phyloP scores from a whole-genome alignment of 495 filamentous ascomycete species.

The Trichodelitschia bisporula region DNA sequence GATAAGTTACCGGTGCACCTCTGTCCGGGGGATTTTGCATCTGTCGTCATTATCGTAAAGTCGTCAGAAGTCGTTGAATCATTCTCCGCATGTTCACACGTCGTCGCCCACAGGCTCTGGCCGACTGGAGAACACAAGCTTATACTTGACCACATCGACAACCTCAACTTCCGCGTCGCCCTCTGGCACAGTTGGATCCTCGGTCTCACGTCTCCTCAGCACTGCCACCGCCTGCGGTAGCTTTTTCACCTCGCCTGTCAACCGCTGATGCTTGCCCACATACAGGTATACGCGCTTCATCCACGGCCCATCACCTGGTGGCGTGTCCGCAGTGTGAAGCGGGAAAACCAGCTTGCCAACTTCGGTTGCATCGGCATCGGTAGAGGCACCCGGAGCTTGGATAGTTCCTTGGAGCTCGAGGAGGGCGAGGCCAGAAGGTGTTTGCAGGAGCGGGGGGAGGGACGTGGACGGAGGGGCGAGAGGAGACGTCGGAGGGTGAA shows the following conservation, averaged over 20 bases:
- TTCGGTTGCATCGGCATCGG: constrained; percentile 5
- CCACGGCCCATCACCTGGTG: constrained; percentile 32
- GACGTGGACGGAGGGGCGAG: constrained; percentile 2
- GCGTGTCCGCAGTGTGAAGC: constrained; percentile 27
- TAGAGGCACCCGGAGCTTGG: constrained; percentile 26
- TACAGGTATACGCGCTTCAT: constrained; percentile 78
- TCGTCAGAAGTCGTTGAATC: no score
- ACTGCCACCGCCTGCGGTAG: constrained; percentile 53
- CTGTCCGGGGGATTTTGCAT: no score
- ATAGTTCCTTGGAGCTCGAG: constrained; percentile 79
- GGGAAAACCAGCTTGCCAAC: constrained; percentile 60
- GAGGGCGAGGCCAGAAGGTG: constrained; percentile 53
- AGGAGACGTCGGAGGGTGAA: constrained; percentile 1
- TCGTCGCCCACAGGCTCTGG: constrained; percentile 59
- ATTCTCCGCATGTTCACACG: no score
- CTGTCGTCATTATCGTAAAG: no score
- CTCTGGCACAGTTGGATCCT: no score
- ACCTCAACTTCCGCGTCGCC: constrained; percentile 34
- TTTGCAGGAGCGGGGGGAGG: constrained; percentile 68
- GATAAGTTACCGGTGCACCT: no score
- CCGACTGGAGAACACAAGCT: constrained; percentile 62
- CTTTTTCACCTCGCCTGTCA: constrained; percentile 79
- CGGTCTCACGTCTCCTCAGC: constrained; percentile 26
- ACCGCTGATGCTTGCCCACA: constrained; percentile 68
- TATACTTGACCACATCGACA: constrained; percentile 70